Evolutionary conservation across 495 filamentous ascomycete genomes (phyloP).

Genomic region (Aspergillus affinis): DNA sequence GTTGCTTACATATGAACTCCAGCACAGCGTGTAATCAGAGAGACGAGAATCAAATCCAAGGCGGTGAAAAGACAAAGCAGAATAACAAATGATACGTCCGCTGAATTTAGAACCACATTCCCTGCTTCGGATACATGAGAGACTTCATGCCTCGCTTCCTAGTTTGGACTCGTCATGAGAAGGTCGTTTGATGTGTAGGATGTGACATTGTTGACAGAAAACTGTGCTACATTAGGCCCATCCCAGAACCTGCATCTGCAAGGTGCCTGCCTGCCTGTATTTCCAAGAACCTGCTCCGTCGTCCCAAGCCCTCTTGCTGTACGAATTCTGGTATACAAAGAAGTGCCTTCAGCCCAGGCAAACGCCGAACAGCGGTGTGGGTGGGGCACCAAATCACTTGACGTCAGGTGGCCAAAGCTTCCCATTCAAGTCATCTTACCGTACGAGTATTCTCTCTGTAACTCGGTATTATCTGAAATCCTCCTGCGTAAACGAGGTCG

Average conservation of each 20-base stretch:
- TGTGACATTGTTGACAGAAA: neutral
- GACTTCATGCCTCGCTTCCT: neutral
- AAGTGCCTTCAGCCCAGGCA: no score
- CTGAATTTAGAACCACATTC: neutral
- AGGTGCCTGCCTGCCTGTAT: neutral
- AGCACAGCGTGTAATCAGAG: neutral
- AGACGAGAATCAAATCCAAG: neutral
- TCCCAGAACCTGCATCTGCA: neutral
- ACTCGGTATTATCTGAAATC: no score
- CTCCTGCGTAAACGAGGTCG: neutral
- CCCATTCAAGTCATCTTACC: neutral
- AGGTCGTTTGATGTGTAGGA: neutral
- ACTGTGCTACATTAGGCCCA: neutral
- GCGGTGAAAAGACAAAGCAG: neutral
- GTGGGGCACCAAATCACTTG: slow-evolving; percentile 5
- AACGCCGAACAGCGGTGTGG: neutral
- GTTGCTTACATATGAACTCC: neutral
- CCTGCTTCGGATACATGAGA: neutral
- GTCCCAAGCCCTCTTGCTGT: no score
- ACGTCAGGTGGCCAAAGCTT: slow-evolving; percentile 17
- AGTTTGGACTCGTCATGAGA: neutral
- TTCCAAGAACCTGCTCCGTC: neutral
- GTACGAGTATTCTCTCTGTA: neutral
- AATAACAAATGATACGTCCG: neutral
- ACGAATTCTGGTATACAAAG: no score